Evolutionary conservation across 768 basidiomycete species (phyloP).

Genomic region (Tylopilus subfusipes): DNA sequence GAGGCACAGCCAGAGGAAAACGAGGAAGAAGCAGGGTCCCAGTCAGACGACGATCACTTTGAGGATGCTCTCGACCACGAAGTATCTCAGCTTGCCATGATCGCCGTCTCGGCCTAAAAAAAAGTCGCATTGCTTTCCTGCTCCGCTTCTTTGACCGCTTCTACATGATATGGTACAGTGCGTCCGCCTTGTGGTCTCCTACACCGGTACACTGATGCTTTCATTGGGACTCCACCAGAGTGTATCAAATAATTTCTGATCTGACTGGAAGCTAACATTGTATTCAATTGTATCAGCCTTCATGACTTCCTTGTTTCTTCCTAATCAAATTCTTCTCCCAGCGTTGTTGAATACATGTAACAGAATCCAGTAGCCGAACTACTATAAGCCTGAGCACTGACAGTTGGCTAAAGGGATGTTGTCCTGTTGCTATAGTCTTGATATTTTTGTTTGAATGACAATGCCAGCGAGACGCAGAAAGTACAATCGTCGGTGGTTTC

Average conservation of each 20-base stretch:
- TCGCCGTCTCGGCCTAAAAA: conserved; percentile 20
- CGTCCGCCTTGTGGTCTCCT: not conserved
- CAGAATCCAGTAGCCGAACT: not conserved
- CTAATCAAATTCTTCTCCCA: not conserved
- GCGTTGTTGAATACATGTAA: not conserved
- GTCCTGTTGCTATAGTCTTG: not conserved
- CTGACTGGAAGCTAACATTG: not conserved
- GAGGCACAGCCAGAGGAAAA: conserved; percentile 29
- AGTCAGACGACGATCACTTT: conserved; percentile 46
- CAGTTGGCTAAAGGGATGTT: not conserved
- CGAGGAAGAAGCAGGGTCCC: conserved; percentile 30
- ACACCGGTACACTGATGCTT: not conserved
- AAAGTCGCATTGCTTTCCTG: not conserved
- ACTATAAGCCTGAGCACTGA: not conserved
- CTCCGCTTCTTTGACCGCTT: not conserved
- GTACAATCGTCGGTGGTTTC: too few species aligned
- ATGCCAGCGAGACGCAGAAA: too few species aligned
- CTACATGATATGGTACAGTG: conserved; percentile 1
- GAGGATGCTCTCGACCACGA: conserved; percentile 61
- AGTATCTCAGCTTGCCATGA: conserved; percentile 3
- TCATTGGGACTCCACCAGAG: not conserved
- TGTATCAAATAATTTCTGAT: not conserved
- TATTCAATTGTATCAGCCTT: not conserved
- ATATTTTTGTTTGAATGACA: too few species aligned
- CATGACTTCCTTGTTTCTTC: not conserved